phyloP scores from a whole-genome alignment of 2,329 filamentous ascomycete genomes.

The Aspergillus floridensis region DNA sequence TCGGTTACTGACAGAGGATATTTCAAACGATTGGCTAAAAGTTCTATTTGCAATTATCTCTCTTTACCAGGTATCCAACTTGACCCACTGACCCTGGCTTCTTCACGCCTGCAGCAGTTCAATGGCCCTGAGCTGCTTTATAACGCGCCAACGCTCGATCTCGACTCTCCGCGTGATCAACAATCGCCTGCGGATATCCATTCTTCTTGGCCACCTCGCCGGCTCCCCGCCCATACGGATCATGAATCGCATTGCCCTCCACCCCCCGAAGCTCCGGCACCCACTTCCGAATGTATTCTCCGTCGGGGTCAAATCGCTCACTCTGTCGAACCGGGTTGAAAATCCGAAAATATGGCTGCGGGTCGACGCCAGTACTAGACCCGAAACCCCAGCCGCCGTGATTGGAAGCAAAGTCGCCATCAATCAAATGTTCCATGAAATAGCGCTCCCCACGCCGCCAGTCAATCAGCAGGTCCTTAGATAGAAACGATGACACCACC shows the following conservation, averaged over 20 bases:
- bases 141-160: constrained; percentile 68
- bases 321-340: constrained; percentile 85
- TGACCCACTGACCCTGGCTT: not conserved
- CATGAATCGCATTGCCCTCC: constrained; percentile 70
- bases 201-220: constrained; percentile 58
- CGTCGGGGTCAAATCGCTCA: constrained; percentile 78
- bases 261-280: constrained; percentile 69
- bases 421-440: constrained; percentile 78
- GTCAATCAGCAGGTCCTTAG: constrained; percentile 77
- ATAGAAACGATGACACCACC: constrained; percentile 76
- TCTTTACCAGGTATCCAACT: not conserved
- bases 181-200: constrained; percentile 72
- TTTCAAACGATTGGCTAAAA: not conserved
- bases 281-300: constrained; percentile 80
- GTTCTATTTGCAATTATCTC: not conserved
- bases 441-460: constrained; percentile 79
- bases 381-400: constrained; percentile 68
- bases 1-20: not conserved
- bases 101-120: not conserved
- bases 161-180: constrained; percentile 69
- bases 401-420: constrained; percentile 77
- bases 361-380: constrained; percentile 71
- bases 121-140: constrained; percentile 53
- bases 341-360: constrained; percentile 85
- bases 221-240: constrained; percentile 69